Evolutionary conservation across 1,284 basidiomycete genomes (phyloP).

Genomic region (Coriolopsis trogii): DNA sequence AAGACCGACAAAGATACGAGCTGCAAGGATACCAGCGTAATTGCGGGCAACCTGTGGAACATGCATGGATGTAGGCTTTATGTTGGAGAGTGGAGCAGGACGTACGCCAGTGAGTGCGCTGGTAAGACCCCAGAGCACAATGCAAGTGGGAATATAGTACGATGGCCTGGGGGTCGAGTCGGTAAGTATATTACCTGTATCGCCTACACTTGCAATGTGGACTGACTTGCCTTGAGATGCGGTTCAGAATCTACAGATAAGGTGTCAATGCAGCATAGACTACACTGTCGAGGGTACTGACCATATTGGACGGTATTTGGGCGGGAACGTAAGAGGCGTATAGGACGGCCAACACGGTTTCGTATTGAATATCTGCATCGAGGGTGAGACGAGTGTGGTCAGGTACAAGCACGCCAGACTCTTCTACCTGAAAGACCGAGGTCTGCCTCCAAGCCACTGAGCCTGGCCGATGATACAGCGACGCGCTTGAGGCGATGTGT

Average conservation of each 20-base stretch:
- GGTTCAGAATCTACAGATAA: slow-evolving; percentile 49
- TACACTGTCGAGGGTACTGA: slow-evolving; percentile 31
- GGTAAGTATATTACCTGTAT: neutral
- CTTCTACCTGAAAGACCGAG: slow-evolving; percentile 49
- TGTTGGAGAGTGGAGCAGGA: neutral
- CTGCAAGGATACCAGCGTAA: slow-evolving; percentile 58
- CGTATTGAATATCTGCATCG: slow-evolving; percentile 59
- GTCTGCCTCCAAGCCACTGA: slow-evolving; percentile 65
- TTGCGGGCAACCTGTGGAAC: slow-evolving; percentile 52
- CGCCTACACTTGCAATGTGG: neutral
- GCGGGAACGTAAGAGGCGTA: slow-evolving; percentile 64
- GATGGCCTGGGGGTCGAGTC: slow-evolving; percentile 48
- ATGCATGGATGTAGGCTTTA: neutral
- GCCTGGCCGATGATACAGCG: slow-evolving; percentile 59
- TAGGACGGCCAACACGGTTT: slow-evolving; percentile 58
- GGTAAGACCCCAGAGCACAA: slow-evolving; percentile 64
- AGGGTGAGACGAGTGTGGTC: neutral
- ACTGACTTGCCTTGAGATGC: slow-evolving; percentile 45
- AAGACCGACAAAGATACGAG: slow-evolving; percentile 63
- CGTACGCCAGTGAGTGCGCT: slow-evolving; percentile 62
- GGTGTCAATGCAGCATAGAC: neutral
- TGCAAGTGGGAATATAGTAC: slow-evolving; percentile 61
- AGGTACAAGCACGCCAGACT: neutral
- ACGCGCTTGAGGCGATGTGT: slow-evolving; percentile 47
- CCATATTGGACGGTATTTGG: slow-evolving; percentile 72